phyloP scores from a whole-genome alignment of 2,329 filamentous ascomycete species.

The Neonectria faginata region DNA sequence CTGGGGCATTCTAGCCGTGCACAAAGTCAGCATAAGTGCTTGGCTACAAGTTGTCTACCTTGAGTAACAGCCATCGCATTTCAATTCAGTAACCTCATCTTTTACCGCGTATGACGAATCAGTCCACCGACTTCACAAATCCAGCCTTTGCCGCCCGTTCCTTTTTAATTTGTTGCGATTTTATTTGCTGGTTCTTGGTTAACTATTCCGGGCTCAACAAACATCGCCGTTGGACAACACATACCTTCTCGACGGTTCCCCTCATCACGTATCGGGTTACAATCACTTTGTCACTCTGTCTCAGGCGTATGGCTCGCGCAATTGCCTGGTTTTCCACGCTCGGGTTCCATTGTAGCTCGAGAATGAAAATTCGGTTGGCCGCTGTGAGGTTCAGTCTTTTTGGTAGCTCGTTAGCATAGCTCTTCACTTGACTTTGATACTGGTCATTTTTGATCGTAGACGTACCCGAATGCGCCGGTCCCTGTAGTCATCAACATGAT shows the following conservation, averaged over 20 bases:
- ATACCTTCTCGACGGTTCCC: conserved; percentile 58
- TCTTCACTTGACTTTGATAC: rapidly evolving
- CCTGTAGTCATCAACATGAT: conserved; percentile 66
- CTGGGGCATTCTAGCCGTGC: no score
- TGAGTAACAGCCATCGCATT: no score
- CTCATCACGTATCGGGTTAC: conserved; percentile 60
- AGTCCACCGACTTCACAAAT: neutral
- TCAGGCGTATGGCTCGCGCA: conserved; percentile 59
- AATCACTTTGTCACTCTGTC: conserved; percentile 56
- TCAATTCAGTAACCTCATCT: no score
- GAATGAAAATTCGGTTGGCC: conserved; percentile 61
- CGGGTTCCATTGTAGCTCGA: conserved; percentile 68
- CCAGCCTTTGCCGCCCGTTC: conserved; percentile 12
- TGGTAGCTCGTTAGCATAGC: rapidly evolving
- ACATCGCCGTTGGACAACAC: conserved; percentile 18
- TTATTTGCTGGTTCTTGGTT: conserved; percentile 19
- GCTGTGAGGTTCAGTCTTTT: conserved; percentile 60
- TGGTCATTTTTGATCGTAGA: neutral
- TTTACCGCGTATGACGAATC: neutral
- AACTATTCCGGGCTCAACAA: neutral
- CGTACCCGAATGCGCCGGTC: conserved; percentile 62
- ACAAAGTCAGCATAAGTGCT: no score
- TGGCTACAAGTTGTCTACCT: no score
- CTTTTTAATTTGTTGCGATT: conserved; percentile 22
- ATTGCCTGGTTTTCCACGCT: conserved; percentile 65